Evolutionary conservation across 2,329 filamentous ascomycete species (phyloP), one percentile per base, ranked within the genome.

Genomic region (Epichloe sp.): DNA sequence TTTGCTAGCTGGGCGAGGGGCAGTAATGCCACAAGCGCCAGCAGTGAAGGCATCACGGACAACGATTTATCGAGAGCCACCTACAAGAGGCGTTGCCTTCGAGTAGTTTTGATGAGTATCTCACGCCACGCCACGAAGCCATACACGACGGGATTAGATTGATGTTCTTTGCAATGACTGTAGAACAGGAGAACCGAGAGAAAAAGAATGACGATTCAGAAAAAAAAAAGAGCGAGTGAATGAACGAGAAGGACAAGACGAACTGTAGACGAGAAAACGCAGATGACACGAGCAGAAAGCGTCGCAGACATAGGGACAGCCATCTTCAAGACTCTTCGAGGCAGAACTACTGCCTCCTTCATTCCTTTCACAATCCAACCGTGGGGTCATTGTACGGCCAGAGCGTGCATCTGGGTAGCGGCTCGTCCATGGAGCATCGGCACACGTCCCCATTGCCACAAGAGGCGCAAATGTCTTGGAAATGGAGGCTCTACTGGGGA

Each of bases 301-400:
- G 43, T 52, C 53, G 49, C 44, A 38, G 49, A 56, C 31, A 35
- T 35, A 49, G 53, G 53, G 51, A 47, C 31, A 52, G 45, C 38
- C 47, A 52, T 54, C 53, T 60, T 61, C 59, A 60, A 54, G 64
- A 62, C 62, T 66, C 64, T 62, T 54, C 49, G 53, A 51, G 54
- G 53, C 43, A 55, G 45, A 52, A 51, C 64, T 66, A 65, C 52
- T 52, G 38, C 59, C 58, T 65, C 67, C 66, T 69, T 65, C 66
- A 69, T 69, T 69, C 66, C 66, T 62, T 31, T 51, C 48, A 61
- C 45, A 54, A 44, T 44, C 48, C 52, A 52, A 54, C 52, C 60
- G 57, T 57, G 45, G 47, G 50, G 53, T 57, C 55, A 59, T 52
- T 53, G 52, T 53, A 26, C 35, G 52, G 46, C 48, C 42, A 17